These are phyloP conservation scores for Triticum turgidum DNA, from an alignment of 176 grass and related monocot species.

Conservation along the genomic window DNA sequence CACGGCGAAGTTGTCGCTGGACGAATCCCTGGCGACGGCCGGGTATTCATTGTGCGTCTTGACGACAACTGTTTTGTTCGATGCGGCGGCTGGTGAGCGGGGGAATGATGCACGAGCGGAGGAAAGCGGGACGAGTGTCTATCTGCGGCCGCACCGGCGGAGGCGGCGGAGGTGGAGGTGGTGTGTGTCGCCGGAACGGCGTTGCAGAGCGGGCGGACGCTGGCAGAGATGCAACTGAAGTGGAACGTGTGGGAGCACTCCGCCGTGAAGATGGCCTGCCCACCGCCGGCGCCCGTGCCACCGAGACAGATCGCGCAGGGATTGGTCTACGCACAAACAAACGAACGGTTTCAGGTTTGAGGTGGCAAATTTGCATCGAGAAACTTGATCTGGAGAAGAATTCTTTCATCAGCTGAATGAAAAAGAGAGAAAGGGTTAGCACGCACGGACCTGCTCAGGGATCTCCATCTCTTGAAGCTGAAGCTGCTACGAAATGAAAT, in stretches of 20 bases:
- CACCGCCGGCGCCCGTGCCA: conserved; percentile 22
- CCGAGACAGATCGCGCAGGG: conserved; percentile 59
- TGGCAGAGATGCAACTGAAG: conserved; percentile 58
- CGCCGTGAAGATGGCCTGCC: conserved; percentile 55
- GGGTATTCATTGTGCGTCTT: conserved; percentile 50
- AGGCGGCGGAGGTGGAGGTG: too few relatives aligned
- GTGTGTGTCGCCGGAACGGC: not conserved
- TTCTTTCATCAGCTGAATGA: too few relatives aligned
- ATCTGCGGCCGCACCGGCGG: not conserved
- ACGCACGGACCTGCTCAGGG: too few relatives aligned
- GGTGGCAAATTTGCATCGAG: too few relatives aligned
- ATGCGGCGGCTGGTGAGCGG: not conserved
- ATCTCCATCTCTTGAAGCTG: too few relatives aligned
- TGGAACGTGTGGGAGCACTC: conserved; percentile 75
- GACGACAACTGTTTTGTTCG: conserved; percentile 26
- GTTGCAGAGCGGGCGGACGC: conserved; percentile 73
- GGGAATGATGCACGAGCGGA: too few relatives aligned
- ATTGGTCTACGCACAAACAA: not conserved
- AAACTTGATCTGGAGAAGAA: too few relatives aligned
- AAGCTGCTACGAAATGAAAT: too few relatives aligned
- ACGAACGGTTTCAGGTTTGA: too few relatives aligned
- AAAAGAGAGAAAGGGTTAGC: too few relatives aligned
- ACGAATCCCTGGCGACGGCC: conserved; percentile 21
- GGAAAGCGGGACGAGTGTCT: too few relatives aligned
- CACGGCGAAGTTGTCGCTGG: conserved; percentile 42